Evolutionary conservation across 2,329 filamentous ascomycete species (phyloP), one percentile per base, ranked within the genome.

Genomic region (Fonsecaea pugnacius): DNA sequence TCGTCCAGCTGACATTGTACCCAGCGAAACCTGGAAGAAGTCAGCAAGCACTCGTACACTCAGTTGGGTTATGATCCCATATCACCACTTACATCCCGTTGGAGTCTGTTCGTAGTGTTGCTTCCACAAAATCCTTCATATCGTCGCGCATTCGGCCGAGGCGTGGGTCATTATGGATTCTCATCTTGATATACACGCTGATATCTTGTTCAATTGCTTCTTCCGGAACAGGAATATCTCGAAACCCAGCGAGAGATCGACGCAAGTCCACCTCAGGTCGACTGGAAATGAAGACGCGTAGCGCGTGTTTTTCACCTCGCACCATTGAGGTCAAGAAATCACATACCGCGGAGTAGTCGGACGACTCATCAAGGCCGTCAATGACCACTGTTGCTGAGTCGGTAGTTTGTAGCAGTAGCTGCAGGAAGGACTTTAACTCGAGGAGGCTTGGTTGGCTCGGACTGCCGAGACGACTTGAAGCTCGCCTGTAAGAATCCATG

Each of bases 1-100:
- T 64, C 67, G 54, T 69, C 67, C 4, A 70, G 36, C 50, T 70
- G 68, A 46, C 67, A 69, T 53, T 69, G 67, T 6, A 69, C 68
- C 68, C 68, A 70, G 16, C 68, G 68, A 40, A 70, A 70, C 66
- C 67, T 69, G n/a, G 6, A 10, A 24, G 2, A 35, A 7, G 21
- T 43, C n/a, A 33, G 27, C 32, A 33, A 24, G 12, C 5, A 8
- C 10, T 12, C 30, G 1, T 27, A 5, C 2, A 10, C 27, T 32
- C 12, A 8, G 21, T 30, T 51, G 3, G 46, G 10, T 6, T 59
- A 33, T 32, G 14, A n/a, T 5, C 21, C 8, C 8, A 9, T 6
- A 21, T 27, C 43, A 18, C 16, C 18, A 58, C 65, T 55, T 62
- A 67, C 66, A 68, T 68, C 27, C 60, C 66, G 46, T 66, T 53